phyloP scores from a whole-genome alignment of 2,329 filamentous ascomycete genomes.

The Colletotrichum sp. region DNA sequence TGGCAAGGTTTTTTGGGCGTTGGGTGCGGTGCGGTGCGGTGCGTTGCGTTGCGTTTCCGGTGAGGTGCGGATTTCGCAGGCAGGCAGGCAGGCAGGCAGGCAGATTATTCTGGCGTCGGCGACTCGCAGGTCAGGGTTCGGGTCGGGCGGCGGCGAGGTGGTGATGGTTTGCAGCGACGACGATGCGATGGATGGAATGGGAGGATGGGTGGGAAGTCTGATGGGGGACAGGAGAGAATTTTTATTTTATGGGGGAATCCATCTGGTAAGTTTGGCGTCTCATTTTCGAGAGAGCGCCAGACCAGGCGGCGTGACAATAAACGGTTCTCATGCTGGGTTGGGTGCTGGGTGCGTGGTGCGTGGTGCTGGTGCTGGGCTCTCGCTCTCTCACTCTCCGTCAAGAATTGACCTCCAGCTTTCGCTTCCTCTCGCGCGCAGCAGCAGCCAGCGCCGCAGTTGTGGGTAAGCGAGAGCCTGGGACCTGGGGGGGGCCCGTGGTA shows the following conservation, averaged over 20 bases:
- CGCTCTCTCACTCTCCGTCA: slow-evolving; percentile 5
- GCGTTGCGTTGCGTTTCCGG: not conserved
- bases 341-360: slow-evolving; percentile 11
- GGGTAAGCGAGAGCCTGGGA: slow-evolving; percentile 20
- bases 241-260: slow-evolving; percentile 39
- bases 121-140: slow-evolving; percentile 3
- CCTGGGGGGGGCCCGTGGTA: not conserved
- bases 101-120: slow-evolving; percentile 18
- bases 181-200: slow-evolving; percentile 12
- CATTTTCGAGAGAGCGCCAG: slow-evolving; percentile 31
- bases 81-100: not conserved
- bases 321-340: slow-evolving; percentile 26
- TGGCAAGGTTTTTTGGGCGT: slow-evolving; percentile 9
- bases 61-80: not conserved
- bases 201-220: slow-evolving; percentile 22
- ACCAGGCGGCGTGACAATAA: slow-evolving; percentile 26
- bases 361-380: slow-evolving; percentile 19
- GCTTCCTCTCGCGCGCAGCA: slow-evolving; percentile 23
- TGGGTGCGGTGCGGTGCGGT: not conserved
- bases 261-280: slow-evolving; percentile 39
- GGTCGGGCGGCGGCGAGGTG: slow-evolving; percentile 13
- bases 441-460: slow-evolving; percentile 16
- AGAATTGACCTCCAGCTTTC: slow-evolving; percentile 24
- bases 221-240: slow-evolving; percentile 23
- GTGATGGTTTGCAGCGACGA: slow-evolving; percentile 17